Evolutionary conservation across 1,284 basidiomycete genomes (phyloP).

Genomic region (Amylostereum areolatum): DNA sequence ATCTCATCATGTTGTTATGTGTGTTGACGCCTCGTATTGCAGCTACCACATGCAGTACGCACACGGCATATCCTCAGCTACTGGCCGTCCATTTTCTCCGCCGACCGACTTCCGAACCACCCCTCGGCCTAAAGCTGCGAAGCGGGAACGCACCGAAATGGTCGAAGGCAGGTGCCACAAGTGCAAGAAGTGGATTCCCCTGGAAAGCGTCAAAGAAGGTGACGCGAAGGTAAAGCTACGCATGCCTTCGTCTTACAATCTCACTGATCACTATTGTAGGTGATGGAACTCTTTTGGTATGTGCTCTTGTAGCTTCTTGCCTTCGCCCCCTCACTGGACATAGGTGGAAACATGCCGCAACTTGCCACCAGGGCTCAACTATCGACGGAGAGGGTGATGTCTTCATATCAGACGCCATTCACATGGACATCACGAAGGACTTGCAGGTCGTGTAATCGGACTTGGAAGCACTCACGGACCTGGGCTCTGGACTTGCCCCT

Average conservation of each 20-base stretch:
- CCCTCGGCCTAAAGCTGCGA: slow-evolving; percentile 38
- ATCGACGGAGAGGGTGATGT: slow-evolving; percentile 50
- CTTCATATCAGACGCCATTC: slow-evolving; percentile 36
- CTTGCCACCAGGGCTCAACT: slow-evolving; percentile 56
- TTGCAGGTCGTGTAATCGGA: too few relatives aligned
- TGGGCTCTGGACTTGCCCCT: too few relatives aligned
- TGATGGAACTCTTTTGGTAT: slow-evolving; percentile 70
- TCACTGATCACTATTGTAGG: slow-evolving; percentile 29
- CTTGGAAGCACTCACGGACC: too few relatives aligned
- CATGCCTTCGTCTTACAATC: slow-evolving; percentile 1
- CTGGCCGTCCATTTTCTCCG: slow-evolving; percentile 68
- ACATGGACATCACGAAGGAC: too few relatives aligned
- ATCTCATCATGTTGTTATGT: slow-evolving; percentile 4
- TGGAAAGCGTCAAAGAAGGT: slow-evolving; percentile 67
- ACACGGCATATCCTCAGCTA: slow-evolving; percentile 62
- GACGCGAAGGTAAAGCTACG: slow-evolving; percentile 51
- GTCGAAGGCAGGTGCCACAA: slow-evolving; percentile 72
- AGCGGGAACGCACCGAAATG: slow-evolving; percentile 52
- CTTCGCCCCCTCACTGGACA: neutral
- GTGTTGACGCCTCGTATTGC: slow-evolving; percentile 4
- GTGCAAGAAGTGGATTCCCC: slow-evolving; percentile 62
- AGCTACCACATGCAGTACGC: slow-evolving; percentile 79
- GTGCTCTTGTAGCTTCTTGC: slow-evolving; percentile 12
- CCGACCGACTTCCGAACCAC: slow-evolving; percentile 56
- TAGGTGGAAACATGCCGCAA: slow-evolving; percentile 79